A percentile compares a stretch with the other conserved stretches of the same genome.
Evolutionary conservation across 352 stramenopile species (phyloP).

Genomic region (Globisporangium nodosum): DNA sequence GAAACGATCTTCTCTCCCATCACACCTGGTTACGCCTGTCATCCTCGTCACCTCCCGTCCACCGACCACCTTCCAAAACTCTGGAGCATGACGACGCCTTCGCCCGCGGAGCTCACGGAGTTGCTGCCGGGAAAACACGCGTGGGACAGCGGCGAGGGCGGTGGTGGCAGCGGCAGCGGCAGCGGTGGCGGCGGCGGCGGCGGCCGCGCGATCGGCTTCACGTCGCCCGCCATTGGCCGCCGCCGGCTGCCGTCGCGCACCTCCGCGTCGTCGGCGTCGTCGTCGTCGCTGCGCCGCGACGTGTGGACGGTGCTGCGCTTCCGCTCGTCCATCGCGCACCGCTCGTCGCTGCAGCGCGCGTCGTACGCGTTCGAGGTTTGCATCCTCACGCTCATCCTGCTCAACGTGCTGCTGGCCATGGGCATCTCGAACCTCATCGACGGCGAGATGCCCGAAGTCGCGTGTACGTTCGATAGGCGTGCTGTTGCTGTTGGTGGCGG

Average conservation of each 20-base stretch:
- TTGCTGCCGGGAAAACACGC: slow-evolving; percentile 23
- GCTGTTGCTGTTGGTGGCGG: background rate
- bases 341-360: slow-evolving; percentile 51
- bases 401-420: slow-evolving; percentile 79
- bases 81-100: background rate
- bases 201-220: slow-evolving; percentile 8
- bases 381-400: slow-evolving; percentile 67
- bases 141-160: slow-evolving; percentile 22
- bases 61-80: background rate
- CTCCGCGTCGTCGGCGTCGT: background rate
- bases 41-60: slow-evolving; percentile 1
- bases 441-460: slow-evolving; percentile 3
- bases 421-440: slow-evolving; percentile 35
- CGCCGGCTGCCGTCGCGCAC: background rate
- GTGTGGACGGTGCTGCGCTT: slow-evolving; percentile 78
- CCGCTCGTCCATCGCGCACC: slow-evolving; percentile 51
- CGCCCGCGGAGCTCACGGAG: slow-evolving; percentile 13
- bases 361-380: slow-evolving; percentile 64
- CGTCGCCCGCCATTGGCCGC: background rate
- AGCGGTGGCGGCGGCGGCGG: background rate
- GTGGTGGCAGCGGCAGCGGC: background rate
- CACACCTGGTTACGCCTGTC: too few species aligned
- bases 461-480: slow-evolving; percentile 3
- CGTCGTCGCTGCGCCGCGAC: slow-evolving; percentile 34
- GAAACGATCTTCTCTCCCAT: too few species aligned